These are phyloP conservation scores for Globisporangium orthogonon DNA, from an alignment of 352 stramenopile genomes.

Conservation along the genomic window DNA sequence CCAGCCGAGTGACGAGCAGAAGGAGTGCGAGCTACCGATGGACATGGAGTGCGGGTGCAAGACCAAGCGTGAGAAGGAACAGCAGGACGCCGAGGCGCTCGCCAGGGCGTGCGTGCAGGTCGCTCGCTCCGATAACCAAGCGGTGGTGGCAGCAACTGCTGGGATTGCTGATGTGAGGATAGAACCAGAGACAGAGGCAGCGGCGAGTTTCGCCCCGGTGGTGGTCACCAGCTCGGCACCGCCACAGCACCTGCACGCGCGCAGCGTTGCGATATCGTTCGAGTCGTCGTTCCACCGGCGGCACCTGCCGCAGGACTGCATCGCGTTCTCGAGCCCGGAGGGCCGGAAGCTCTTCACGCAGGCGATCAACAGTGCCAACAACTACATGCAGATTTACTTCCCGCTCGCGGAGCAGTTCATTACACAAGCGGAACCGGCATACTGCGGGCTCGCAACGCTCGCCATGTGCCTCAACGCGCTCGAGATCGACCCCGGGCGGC, in stretches of 20 bases:
- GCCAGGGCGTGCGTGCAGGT: conserved; percentile 5
- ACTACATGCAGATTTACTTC: conserved; percentile 92
- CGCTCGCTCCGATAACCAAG: background rate
- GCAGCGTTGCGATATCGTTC: conserved; percentile 5
- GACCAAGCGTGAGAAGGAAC: conserved; percentile 30
- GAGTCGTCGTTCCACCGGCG: conserved; percentile 80
- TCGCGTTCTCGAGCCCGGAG: conserved; percentile 78
- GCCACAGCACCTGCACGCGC: background rate
- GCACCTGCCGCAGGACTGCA: conserved; percentile 67
- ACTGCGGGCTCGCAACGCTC: conserved; percentile 82
- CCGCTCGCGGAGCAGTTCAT: conserved; percentile 86
- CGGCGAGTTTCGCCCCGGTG: background rate
- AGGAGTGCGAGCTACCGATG: conserved; percentile 34
- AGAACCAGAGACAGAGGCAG: background rate
- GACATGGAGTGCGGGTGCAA: conserved; percentile 49
- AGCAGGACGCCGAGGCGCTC: conserved; percentile 27
- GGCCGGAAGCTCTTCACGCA: conserved; percentile 84
- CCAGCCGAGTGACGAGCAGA: conserved; percentile 7
- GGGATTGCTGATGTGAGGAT: background rate
- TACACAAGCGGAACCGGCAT: conserved; percentile 90
- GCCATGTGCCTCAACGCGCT: conserved; percentile 80
- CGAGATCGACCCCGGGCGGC: conserved; percentile 61
- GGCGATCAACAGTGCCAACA: conserved; percentile 29
- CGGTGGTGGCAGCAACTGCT: background rate
- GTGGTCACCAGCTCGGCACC: background rate